A percentile compares a stretch with the other conserved stretches of the same genome.
Conservation (phyloP, 23 red algal genomes). For the Agarophyton chilense region DNA sequence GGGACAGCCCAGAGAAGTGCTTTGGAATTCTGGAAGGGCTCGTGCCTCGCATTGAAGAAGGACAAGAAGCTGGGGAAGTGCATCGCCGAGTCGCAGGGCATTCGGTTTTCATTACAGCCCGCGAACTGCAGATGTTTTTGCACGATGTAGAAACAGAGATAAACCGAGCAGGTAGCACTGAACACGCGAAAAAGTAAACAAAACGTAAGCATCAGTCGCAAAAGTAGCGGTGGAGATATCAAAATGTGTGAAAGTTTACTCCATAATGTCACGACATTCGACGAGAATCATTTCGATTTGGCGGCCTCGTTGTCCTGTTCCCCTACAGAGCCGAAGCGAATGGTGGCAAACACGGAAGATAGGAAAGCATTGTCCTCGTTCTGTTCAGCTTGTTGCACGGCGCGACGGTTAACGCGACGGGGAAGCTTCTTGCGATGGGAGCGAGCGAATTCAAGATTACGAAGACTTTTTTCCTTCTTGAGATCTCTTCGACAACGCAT, state of each 20-base stretch:
- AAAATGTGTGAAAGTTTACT: background rate
- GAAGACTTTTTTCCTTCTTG: conserved; percentile 78
- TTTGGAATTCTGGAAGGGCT: conserved; percentile 72
- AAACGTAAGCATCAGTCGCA: background rate
- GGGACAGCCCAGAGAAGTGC: background rate
- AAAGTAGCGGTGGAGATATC: background rate
- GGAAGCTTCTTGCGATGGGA: conserved; percentile 55
- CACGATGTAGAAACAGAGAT: conserved; percentile 66
- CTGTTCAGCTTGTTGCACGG: conserved; percentile 36
- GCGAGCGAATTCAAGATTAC: conserved; percentile 75
- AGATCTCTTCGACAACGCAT: conserved; percentile 86
- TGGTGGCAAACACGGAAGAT: conserved; percentile 59
- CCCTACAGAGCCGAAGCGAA: conserved; percentile 34
- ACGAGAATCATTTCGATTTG: background rate
- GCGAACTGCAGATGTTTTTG: conserved; percentile 63
- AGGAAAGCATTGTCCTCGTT: conserved; percentile 68
- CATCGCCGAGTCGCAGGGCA: conserved; percentile 44
- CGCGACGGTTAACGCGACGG: conserved; percentile 35
- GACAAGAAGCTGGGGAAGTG: conserved; percentile 7
- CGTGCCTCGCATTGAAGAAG: conserved; percentile 51
- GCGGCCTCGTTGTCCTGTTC: background rate
- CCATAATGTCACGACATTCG: background rate
- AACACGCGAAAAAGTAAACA: conserved; percentile 18
- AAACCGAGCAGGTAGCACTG: background rate
- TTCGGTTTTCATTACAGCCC: conserved; percentile 40